phyloP scores from a whole-genome alignment of 306 rosid species.

The Adenanthera pavonina region DNA sequence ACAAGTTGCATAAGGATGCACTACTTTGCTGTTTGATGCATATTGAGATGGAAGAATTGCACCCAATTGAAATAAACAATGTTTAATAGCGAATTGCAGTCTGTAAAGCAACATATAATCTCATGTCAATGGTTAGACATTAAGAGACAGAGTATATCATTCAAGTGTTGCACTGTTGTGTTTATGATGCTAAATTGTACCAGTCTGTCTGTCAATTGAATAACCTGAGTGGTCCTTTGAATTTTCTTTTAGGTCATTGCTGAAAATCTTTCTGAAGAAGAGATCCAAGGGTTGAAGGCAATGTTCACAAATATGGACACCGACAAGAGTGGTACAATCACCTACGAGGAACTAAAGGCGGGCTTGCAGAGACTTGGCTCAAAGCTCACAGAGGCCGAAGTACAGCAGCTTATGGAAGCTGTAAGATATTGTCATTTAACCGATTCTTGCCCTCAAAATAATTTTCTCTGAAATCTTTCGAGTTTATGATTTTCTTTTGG shows the following conservation, averaged over 20 bases:
- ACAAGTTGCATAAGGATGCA: constrained; percentile 35
- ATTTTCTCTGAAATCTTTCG: not conserved
- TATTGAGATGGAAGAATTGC: not conserved
- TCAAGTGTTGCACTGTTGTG: not conserved
- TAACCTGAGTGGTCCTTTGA: not conserved
- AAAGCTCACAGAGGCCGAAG: constrained; percentile 84
- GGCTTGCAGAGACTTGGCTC: constrained; percentile 93
- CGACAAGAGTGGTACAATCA: constrained; percentile 85
- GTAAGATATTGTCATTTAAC: constrained; percentile 48
- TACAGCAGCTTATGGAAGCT: constrained; percentile 94
- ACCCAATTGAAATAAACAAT: not conserved
- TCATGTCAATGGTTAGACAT: not conserved
- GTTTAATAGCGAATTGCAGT: not conserved
- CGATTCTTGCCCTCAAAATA: not conserved
- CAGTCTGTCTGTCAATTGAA: not conserved
- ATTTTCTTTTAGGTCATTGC: constrained; percentile 74
- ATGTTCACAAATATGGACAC: constrained; percentile 94
- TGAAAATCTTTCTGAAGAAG: constrained; percentile 86
- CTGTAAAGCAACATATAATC: not conserved
- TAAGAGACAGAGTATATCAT: constrained; percentile 6
- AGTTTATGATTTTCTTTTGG: not conserved
- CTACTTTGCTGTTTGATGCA: not conserved
- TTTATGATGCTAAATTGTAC: constrained; percentile 10
- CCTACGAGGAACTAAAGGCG: constrained; percentile 83
- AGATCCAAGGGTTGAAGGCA: constrained; percentile 88